Base-by-base conservation (phyloP, 2,329 filamentous ascomycete genomes). In the Cordyceps sp. region DNA sequence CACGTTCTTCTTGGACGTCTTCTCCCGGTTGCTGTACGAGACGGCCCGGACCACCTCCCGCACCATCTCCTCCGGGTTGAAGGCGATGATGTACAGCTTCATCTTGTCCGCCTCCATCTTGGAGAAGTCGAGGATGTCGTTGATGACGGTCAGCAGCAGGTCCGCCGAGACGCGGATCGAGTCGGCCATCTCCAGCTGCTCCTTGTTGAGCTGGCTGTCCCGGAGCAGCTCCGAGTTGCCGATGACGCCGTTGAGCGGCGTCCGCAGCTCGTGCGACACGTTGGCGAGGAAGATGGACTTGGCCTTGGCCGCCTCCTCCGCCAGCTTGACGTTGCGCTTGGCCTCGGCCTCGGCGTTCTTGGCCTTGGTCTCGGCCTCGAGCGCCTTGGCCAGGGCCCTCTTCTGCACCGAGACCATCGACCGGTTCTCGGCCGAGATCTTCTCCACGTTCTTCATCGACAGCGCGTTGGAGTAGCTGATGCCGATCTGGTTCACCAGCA, bases 41-140 rank as follows among this genome's bases (percentile, higher is more conserved):
- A 68, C 69, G 3, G 74, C 74, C 19, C 73, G 61, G 13, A 78
- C 70, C 10, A 78, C 72, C 45, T 78, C 73, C 4, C 69, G 64
- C 24, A 78, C 64, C 66, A 77, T 74, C 46, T 76, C 72, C 41
- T 70, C 65, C 0, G 73, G 70, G 40, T 74, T 77, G 53, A 78
- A 78, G 7, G 71, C 70, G 33, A 74, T 75, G 36, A 76, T 66
- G 48, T 82, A 82, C 2, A 86, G 69, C 49, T 90, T 84, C 60
- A 93, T 76, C 50, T 84, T 78, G 43, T 86, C 82, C 3, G 80
- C 83, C 50, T 93, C 84, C 59, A 90, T 84, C 53, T 93, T 92
- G 19, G 85, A 93, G 49, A 93, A 92, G 54, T 96, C 88, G 2
- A 93, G 60, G 34, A 92, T 92, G 45, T 93, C 84, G 45, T 93